phyloP scores from a whole-genome alignment of 2,329 filamentous ascomycete species.

The Pyrenophora teres region DNA sequence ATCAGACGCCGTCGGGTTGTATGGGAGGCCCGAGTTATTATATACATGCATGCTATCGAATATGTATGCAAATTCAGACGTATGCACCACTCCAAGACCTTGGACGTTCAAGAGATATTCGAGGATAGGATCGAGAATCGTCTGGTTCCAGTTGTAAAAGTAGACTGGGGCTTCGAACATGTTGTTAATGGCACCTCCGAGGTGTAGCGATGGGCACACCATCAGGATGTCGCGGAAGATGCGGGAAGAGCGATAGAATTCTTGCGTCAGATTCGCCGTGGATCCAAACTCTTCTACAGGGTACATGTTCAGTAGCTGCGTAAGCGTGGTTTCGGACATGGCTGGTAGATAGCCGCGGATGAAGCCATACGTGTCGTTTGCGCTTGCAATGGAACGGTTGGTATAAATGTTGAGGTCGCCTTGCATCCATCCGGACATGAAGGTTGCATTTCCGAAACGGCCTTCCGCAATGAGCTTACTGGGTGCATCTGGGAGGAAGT shows the following conservation, averaged over 20 bases:
- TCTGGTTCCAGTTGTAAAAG: slow-evolving; percentile 61
- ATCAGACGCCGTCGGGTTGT: slow-evolving; percentile 48
- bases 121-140: slow-evolving; percentile 56
- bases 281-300: slow-evolving; percentile 51
- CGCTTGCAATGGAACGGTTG: slow-evolving; percentile 47
- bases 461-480: slow-evolving; percentile 50
- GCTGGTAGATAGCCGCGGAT: slow-evolving; percentile 49
- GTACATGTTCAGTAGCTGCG: slow-evolving; percentile 40
- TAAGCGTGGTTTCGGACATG: slow-evolving; percentile 36
- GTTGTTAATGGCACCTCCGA: slow-evolving; percentile 48
- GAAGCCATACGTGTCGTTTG: slow-evolving; percentile 49
- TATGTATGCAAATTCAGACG: slow-evolving; percentile 59
- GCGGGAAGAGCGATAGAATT: slow-evolving; percentile 58
- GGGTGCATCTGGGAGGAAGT: slow-evolving; percentile 55
- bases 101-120: slow-evolving; percentile 36
- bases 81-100: slow-evolving; percentile 57
- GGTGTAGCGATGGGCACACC: slow-evolving; percentile 55
- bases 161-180: slow-evolving; percentile 50
- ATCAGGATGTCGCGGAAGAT: slow-evolving; percentile 60
- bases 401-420: slow-evolving; percentile 55
- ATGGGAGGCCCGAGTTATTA: slow-evolving; percentile 44
- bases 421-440: slow-evolving; percentile 54
- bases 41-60: slow-evolving; percentile 53
- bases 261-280: slow-evolving; percentile 49
- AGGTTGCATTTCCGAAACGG: slow-evolving; percentile 49